A percentile compares a stretch with the other conserved stretches of the same genome.
phyloP scores from a whole-genome alignment of 371 early-diverging fungal species.

The Chytridiales sp. region DNA sequence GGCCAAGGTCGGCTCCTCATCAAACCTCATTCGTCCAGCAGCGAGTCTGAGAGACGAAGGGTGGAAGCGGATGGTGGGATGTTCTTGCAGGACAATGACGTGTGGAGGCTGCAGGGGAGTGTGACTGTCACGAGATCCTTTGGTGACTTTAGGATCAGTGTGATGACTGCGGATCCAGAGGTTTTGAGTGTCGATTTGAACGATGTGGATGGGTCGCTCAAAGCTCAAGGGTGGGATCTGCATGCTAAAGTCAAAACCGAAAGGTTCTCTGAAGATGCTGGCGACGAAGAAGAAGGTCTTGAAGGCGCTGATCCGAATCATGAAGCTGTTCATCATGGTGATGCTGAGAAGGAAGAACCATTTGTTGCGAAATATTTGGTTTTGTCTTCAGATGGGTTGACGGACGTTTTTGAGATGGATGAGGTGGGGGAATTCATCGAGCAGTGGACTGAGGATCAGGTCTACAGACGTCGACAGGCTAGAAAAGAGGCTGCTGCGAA shows the following conservation, averaged over 20 bases:
- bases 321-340: too few species aligned
- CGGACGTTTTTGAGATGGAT: slow-evolving; percentile 11
- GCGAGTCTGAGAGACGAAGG: slow-evolving; percentile 11
- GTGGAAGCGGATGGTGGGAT: slow-evolving; percentile 17
- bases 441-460: slow-evolving; percentile 2
- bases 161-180: slow-evolving; percentile 22
- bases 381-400: slow-evolving; percentile 16
- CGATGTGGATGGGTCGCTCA: too few species aligned
- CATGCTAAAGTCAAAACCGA: too few species aligned
- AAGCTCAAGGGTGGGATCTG: too few species aligned
- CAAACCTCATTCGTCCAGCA: slow-evolving; percentile 2
- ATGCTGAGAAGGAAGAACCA: too few species aligned
- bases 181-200: slow-evolving; percentile 1
- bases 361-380: slow-evolving; percentile 15
- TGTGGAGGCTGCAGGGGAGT: slow-evolving; percentile 14
- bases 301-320: too few species aligned
- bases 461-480: not conserved
- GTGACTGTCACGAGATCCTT: slow-evolving; percentile 16
- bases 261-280: too few species aligned
- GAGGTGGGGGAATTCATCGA: slow-evolving; percentile 14
- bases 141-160: slow-evolving; percentile 17
- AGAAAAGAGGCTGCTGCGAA: too few species aligned
- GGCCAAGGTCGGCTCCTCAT: not conserved
- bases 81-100: slow-evolving; percentile 12
- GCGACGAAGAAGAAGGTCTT: too few species aligned